Conservation (phyloP, 257 asterid genomes). For the Oldenlandia corymbosa region DNA sequence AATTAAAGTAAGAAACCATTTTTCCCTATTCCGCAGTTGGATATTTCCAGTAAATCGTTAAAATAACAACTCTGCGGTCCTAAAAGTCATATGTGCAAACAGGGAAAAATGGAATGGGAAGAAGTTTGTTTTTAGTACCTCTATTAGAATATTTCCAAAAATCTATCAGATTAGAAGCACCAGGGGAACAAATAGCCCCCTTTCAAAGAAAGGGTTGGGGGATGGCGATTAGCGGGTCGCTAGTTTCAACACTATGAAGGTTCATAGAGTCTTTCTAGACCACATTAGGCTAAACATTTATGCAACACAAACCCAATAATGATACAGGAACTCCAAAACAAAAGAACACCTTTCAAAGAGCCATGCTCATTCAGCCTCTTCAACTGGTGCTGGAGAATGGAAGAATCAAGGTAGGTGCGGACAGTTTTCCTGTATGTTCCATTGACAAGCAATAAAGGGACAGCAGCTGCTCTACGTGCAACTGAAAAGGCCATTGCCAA, state of each 20-base stretch:
- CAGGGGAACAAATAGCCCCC: too few species aligned
- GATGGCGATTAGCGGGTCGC: too few species aligned
- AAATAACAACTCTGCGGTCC: too few species aligned
- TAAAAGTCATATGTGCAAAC: too few species aligned
- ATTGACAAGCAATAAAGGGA: conserved; percentile 85
- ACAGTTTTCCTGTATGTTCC: conserved; percentile 94
- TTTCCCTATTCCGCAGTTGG: neutral
- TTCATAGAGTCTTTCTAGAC: too few species aligned
- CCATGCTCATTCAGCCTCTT: conserved; percentile 72
- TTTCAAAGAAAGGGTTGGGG: too few species aligned
- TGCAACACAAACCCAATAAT: conserved; percentile 8
- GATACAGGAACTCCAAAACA: neutral
- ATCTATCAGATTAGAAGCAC: neutral
- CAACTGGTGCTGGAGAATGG: conserved; percentile 95
- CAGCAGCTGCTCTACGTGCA: conserved; percentile 94
- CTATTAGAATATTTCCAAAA: neutral
- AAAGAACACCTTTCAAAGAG: conserved; percentile 71
- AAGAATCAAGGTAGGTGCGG: conserved; percentile 86
- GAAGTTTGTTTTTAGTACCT: too few species aligned
- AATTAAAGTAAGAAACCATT: neutral
- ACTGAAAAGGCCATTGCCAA: conserved; percentile 97
- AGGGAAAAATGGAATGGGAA: too few species aligned
- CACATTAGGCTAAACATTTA: neutral
- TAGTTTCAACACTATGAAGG: too few species aligned
- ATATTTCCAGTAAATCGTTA: neutral